Base-by-base conservation (phyloP, 2,329 filamentous ascomycete genomes). In the Colletotrichum viniferum region DNA sequence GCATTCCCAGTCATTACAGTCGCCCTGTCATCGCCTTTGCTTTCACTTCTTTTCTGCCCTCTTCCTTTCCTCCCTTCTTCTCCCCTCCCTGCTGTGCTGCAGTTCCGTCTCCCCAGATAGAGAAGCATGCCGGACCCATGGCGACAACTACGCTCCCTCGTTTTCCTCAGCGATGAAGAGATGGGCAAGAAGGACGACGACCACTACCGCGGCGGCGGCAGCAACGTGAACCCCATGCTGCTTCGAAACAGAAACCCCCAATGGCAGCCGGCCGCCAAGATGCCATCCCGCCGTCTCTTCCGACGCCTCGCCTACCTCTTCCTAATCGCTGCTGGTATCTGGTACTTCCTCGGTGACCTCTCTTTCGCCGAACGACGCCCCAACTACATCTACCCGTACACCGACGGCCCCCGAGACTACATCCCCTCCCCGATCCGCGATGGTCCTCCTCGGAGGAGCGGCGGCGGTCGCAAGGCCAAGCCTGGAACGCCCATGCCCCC, bases 291-390 rank as follows among this genome's bases (percentile, higher is more conserved):
- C 73, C 87, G 92, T 78, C 85, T 85, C 10, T 77, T 91, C 68
- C 90, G 89, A 80, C 90, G 92, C 65, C 79, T 92, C 36, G 80
- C 86, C 16, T 71, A 90, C 69, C 80, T 92, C 52, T 80, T 87
- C 18, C 71, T 91, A 62, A 85, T 89, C 38, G 83, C 88, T 62
- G 80, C 89, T 43, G 81, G 89, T 32, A 75, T 95, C 26, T 94
- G 93, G 81, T 84, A 94, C 76, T 91, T 95, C 80, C 84, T 93
- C 80, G 89, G 90, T 78, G 90, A 93, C 81, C 90, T 94, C 71
- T 92, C 92, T 10, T 81, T 85, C 78, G 81, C 80, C 65, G 28
- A 69, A 16, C 58, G 83, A 83, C 71, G 84, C 81, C 76, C 84
- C 61, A 85, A 83, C 30, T 86, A 86, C 6, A 78, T 81, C 13